Base-by-base conservation (phyloP, 148 eudicot genomes). In the Linanthus parryae region DNA sequence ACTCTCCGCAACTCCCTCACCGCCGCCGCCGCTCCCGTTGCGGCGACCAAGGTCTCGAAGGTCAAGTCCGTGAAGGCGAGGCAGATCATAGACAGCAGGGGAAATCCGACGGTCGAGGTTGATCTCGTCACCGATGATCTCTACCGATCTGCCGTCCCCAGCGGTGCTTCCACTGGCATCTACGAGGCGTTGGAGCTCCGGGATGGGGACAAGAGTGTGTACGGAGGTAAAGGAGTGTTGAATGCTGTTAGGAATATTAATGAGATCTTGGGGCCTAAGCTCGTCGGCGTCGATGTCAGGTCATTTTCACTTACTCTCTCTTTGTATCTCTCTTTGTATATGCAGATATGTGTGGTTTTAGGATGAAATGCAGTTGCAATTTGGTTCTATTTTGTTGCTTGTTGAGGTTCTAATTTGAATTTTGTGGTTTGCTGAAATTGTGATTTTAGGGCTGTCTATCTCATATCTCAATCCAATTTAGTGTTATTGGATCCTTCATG, bases 91-190 rank as follows among this genome's bases (percentile, higher is more conserved):
- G 98, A 92, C 59, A 87, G 94, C 69, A 77, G 98, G 26, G 98
- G 98, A 0, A 92, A 92, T 57, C 96, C 98, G n/a, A 92, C 98
- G 47, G 87, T 92, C 5, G 96, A 92, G 65, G 98, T 87, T 52
- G 98, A 92, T 66, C 81, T 92, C 1, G 56, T 81, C 27, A 84
- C 94, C 11, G 89, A 64, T 52, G 76, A 76, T 15, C 73, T 90
- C 2, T 77, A 74, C 68, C 75, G 96, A 23, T 92, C 98, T 2
- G 98, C 98, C 2, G 98, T 86, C 20, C 95, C 98, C 0, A 86
- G 94, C 57, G 96, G 98, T 5, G 98, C 98, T 7, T 92, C 98
- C 8, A 92, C 98, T 5, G 98, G 98, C 46, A 91, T 91, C 62
- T 91, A 91, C 50, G 96, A 91, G 70, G 96, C 98, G 10, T 80